phyloP scores from a whole-genome alignment of 148 eudicot species.

The Chenopodium album region DNA sequence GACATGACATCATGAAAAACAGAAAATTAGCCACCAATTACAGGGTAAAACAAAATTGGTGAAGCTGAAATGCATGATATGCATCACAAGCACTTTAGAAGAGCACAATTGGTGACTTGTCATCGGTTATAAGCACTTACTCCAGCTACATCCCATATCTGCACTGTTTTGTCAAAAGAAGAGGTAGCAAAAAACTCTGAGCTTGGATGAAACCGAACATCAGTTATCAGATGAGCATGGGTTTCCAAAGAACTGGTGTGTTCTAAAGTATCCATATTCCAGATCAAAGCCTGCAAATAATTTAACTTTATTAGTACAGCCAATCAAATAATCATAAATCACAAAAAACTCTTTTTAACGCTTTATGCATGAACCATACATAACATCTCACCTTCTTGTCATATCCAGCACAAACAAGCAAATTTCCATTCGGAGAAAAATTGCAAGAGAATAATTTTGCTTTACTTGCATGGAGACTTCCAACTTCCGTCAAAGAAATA shows the following conservation, averaged over 20 bases:
- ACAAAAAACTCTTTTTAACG: background rate
- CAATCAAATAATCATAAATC: background rate
- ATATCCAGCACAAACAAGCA: slow-evolving; percentile 55
- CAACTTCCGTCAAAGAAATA: slow-evolving; percentile 21
- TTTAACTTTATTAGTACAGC: background rate
- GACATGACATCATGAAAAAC: background rate
- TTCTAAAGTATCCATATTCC: slow-evolving; percentile 24
- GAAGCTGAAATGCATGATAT: background rate
- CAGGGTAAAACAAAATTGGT: background rate
- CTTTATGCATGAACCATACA: background rate
- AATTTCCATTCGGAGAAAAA: slow-evolving; percentile 47
- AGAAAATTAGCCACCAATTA: background rate
- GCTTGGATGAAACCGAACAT: slow-evolving; percentile 47
- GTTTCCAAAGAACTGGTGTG: slow-evolving; percentile 14
- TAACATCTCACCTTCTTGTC: slow-evolving; percentile 43
- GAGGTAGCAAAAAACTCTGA: slow-evolving; percentile 50
- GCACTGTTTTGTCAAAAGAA: slow-evolving; percentile 49
- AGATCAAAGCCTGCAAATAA: slow-evolving; percentile 36
- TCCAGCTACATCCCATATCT: slow-evolving; percentile 46
- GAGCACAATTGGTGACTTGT: background rate
- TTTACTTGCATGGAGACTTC: slow-evolving; percentile 28
- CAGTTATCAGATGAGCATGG: slow-evolving; percentile 40
- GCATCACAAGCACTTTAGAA: background rate
- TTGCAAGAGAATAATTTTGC: slow-evolving; percentile 45
- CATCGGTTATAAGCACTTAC: slow-evolving; percentile 21